Conservation (phyloP, 2,329 filamentous ascomycete genomes). For the Colletotrichum viniferum region DNA sequence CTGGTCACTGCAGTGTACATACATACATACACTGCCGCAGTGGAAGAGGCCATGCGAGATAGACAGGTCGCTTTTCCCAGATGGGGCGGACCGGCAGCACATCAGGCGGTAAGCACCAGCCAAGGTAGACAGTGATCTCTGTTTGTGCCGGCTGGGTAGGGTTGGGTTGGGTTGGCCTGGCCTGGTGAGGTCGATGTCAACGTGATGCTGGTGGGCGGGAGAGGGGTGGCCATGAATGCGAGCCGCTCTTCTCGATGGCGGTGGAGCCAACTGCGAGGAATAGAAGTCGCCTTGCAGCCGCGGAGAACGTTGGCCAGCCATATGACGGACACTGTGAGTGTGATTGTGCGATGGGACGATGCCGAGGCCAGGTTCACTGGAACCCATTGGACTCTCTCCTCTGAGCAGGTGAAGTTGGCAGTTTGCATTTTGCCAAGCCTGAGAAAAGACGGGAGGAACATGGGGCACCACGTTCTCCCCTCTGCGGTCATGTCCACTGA, state of each 20-base stretch:
- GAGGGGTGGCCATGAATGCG: neutral
- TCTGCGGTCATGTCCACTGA: neutral
- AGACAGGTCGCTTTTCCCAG: slow-evolving; percentile 4
- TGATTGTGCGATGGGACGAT: neutral
- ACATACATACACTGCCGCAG: neutral
- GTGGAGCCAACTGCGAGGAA: too few relatives aligned
- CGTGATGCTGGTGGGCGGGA: neutral
- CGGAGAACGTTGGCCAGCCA: neutral
- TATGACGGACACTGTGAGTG: neutral
- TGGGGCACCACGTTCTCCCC: neutral
- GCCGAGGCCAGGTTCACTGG: neutral
- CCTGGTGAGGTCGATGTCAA: neutral
- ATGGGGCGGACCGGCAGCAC: neutral
- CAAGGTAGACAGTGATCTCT: neutral
- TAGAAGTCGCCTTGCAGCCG: neutral
- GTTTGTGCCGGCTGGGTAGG: neutral
- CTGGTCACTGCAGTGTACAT: neutral
- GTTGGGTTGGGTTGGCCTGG: neutral
- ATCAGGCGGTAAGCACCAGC: neutral
- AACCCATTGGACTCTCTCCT: neutral
- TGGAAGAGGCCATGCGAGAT: slow-evolving; percentile 14
- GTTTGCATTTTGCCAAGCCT: neutral
- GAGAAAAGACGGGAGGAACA: neutral
- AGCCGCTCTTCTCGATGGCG: neutral
- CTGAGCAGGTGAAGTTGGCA: neutral